phyloP scores from a whole-genome alignment of 345 rosid genomes.

The Eucalyptus lansdowneana region DNA sequence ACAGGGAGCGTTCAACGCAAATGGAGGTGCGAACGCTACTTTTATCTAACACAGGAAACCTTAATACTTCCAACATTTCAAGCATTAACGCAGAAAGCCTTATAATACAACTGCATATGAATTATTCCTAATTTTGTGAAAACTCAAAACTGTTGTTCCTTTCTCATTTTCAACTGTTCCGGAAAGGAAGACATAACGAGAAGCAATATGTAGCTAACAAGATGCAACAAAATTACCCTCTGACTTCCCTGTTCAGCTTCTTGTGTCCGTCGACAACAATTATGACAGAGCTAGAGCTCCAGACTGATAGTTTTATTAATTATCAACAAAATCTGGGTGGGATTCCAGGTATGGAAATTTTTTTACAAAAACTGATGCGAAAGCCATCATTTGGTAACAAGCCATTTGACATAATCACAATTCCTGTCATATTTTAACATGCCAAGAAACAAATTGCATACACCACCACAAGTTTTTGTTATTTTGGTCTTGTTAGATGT shows the following conservation, averaged over 20 bases:
- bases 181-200: no score
- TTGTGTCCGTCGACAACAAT: background rate
- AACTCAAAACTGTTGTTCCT: background rate
- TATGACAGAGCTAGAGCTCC: background rate
- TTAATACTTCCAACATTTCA: background rate
- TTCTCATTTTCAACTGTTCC: no score
- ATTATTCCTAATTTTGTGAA: background rate
- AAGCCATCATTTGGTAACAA: no score
- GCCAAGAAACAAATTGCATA: background rate
- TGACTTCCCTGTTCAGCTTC: background rate
- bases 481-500: background rate
- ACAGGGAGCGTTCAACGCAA: background rate
- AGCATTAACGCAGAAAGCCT: background rate
- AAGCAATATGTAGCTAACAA: background rate
- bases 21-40: background rate
- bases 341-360: no score
- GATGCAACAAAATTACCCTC: background rate
- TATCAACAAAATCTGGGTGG: background rate
- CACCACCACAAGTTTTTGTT: accelerated
- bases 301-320: no score
- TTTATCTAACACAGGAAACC: no score
- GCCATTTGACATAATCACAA: background rate
- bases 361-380: background rate
- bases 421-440: background rate
- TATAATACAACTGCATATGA: background rate